Conservation (phyloP, 2,329 filamentous ascomycete genomes). For the Graphilbum sp. region DNA sequence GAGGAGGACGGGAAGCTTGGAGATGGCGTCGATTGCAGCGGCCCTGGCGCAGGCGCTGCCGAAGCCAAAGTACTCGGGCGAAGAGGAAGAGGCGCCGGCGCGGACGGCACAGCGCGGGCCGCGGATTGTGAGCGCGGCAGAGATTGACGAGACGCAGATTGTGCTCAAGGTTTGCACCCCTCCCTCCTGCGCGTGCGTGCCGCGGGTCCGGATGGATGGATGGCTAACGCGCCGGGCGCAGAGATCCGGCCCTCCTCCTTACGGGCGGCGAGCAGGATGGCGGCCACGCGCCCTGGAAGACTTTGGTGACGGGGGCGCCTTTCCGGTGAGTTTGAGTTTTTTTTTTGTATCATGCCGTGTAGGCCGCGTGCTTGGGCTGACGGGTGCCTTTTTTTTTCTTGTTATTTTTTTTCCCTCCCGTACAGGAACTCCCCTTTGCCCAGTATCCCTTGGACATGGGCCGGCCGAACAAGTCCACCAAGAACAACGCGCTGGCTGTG, state of each 20-base stretch:
- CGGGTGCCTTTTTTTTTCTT: too few relatives aligned
- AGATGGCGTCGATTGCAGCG: conserved; percentile 50
- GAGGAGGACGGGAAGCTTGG: neutral
- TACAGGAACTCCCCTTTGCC: conserved; percentile 43
- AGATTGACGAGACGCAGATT: conserved; percentile 74
- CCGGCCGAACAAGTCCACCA: conserved; percentile 45
- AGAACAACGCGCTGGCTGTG: conserved; percentile 78
- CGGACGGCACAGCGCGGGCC: conserved; percentile 63
- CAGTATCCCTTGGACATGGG: conserved; percentile 97
- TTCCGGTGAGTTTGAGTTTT: conserved; percentile 46
- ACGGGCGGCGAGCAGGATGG: conserved; percentile 80
- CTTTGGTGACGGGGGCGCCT: conserved; percentile 90
- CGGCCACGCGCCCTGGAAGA: conserved; percentile 77
- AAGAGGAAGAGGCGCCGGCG: conserved; percentile 64
- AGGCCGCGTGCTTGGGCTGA: too few relatives aligned
- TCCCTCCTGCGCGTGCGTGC: neutral
- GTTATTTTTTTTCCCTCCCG: too few relatives aligned
- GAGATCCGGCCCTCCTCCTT: conserved; percentile 71
- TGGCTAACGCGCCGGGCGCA: conserved; percentile 16
- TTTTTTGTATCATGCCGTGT: too few relatives aligned
- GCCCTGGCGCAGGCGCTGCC: conserved; percentile 69
- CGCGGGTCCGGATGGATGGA: neutral
- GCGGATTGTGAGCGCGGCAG: conserved; percentile 61
- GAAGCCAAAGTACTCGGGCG: conserved; percentile 79
- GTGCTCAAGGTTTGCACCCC: conserved; percentile 48